A percentile compares a stretch with the other conserved stretches of the same genome.
Conservation (phyloP, 1,284 basidiomycete species). For the Neotropicomus parvogracilis region DNA sequence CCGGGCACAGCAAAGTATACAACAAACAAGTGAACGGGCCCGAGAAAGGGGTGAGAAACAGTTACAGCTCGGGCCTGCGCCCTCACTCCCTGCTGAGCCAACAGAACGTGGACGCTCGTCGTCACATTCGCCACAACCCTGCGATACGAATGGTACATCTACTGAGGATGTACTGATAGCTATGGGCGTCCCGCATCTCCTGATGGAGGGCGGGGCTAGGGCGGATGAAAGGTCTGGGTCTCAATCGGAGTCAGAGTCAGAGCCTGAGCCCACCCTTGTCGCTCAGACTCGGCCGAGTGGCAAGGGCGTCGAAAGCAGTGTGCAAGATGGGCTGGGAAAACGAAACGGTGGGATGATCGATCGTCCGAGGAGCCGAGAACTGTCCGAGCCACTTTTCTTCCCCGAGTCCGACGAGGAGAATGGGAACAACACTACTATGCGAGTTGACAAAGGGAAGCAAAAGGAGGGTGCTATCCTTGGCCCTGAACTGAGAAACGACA, state of each 20-base stretch:
- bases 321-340: background rate
- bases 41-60: slow-evolving; percentile 7
- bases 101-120: background rate
- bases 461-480: background rate
- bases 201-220: background rate
- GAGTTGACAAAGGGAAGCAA: background rate
- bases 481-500: background rate
- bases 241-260: slow-evolving; percentile 8
- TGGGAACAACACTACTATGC: background rate
- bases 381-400: slow-evolving; percentile 28
- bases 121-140: background rate
- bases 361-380: slow-evolving; percentile 11
- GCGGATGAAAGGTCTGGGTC: background rate
- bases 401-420: slow-evolving; percentile 23
- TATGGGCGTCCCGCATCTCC: slow-evolving; percentile 11
- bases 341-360: background rate
- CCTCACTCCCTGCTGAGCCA: background rate
- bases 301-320: slow-evolving; percentile 4
- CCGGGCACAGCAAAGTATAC: slow-evolving; percentile 6
- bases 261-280: slow-evolving; percentile 28
- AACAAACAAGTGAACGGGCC: slow-evolving; percentile 1
- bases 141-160: background rate
- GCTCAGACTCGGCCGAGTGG: slow-evolving; percentile 9
- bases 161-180: background rate
- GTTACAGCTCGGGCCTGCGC: background rate